Evolutionary conservation across 345 rosid genomes (phyloP).

Genomic region (Lumnitzera racemosa): DNA sequence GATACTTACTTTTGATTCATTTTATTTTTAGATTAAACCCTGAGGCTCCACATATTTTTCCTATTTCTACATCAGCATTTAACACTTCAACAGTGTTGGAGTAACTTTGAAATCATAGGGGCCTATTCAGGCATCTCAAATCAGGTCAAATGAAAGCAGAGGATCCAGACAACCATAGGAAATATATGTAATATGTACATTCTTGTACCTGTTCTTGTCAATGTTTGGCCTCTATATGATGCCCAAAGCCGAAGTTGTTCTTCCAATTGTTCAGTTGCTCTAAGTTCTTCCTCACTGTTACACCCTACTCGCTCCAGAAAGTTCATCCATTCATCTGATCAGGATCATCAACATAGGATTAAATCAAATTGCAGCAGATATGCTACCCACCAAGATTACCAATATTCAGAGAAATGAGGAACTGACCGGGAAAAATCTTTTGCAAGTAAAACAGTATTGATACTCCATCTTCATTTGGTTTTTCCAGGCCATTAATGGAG

Average conservation of each 20-base stretch:
- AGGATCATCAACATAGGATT: not conserved
- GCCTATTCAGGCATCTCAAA: too few species aligned
- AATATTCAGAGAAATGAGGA: constrained; percentile 2
- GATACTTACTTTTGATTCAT: too few species aligned
- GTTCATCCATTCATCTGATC: constrained; percentile 87
- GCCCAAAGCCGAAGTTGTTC: constrained; percentile 94
- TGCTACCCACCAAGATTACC: not conserved
- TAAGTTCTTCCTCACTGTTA: constrained; percentile 62
- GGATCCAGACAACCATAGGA: too few species aligned
- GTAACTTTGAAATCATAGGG: too few species aligned
- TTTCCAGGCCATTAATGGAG: constrained; percentile 66
- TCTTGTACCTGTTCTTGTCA: constrained; percentile 80
- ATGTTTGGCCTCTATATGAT: constrained; percentile 93
- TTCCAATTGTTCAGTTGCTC: constrained; percentile 45
- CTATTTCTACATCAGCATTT: too few species aligned
- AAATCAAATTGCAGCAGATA: not conserved
- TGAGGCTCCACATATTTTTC: too few species aligned
- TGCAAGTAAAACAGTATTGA: constrained; percentile 91
- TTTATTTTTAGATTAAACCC: too few species aligned
- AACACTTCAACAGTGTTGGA: too few species aligned
- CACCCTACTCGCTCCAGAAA: constrained; percentile 73
- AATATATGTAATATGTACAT: too few species aligned
- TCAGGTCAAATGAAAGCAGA: too few species aligned
- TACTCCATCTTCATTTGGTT: constrained; percentile 91
- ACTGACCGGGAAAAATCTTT: constrained; percentile 89